phyloP scores from a whole-genome alignment of 192 early-diverging fungal species.

The Kappamyces sp. region DNA sequence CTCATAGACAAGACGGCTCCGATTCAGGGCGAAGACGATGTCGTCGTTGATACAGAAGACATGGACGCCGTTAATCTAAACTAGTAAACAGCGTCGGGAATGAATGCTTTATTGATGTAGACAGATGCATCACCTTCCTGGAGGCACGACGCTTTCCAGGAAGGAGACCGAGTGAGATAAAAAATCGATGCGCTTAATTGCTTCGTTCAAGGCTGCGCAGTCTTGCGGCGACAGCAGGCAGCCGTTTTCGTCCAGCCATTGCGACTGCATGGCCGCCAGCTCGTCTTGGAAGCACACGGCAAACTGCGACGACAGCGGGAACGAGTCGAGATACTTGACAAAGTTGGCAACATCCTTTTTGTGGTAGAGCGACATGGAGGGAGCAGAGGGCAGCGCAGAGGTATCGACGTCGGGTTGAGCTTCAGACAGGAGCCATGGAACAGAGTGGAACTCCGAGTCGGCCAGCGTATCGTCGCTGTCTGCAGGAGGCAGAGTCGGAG shows the following conservation, averaged over 20 bases:
- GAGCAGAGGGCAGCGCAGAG: no score
- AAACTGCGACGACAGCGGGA: neutral
- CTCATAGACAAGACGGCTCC: neutral
- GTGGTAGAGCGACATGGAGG: no score
- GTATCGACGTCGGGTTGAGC: no score
- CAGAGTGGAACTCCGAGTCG: no score
- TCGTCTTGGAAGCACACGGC: neutral
- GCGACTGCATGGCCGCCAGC: slow-evolving; percentile 2
- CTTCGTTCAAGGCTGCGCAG: neutral
- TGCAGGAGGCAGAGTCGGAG: no score
- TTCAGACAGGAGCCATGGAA: no score
- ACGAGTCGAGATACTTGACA: no score
- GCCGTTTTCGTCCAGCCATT: slow-evolving; percentile 7
- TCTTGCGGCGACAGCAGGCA: neutral
- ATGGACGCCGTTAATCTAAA: slow-evolving; percentile 12
- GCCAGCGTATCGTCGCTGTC: no score
- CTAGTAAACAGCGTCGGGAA: neutral
- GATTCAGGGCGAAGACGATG: neutral
- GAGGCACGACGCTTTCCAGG: neutral
- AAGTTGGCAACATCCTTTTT: no score
- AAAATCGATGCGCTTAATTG: neutral
- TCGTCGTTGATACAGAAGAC: neutral
- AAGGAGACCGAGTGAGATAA: neutral
- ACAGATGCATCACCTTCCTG: neutral
- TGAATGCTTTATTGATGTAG: neutral